Conservation (phyloP, 306 rosid genomes). For the Dryas octopetala region DNA sequence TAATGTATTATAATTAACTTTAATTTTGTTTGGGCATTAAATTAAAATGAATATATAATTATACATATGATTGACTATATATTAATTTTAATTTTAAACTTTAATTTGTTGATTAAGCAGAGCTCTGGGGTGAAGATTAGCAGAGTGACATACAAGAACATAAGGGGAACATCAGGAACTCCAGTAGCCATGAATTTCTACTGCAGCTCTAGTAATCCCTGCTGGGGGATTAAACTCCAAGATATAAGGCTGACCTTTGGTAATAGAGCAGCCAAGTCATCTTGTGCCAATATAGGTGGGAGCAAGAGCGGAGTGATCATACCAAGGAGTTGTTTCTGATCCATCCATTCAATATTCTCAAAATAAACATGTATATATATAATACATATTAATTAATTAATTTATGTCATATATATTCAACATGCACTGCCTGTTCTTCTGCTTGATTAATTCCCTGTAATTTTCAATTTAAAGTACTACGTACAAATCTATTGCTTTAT, state of each 20-base stretch:
- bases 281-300: constrained; percentile 44
- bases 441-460: too few species aligned
- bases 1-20: not conserved
- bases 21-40: too few species aligned
- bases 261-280: constrained; percentile 30
- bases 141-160: constrained; percentile 41
- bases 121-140: constrained; percentile 56
- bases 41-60: too few species aligned
- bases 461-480: too few species aligned
- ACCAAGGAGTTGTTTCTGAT: constrained; percentile 49
- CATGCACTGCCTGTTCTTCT: too few species aligned
- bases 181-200: constrained; percentile 44
- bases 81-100: too few species aligned
- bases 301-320: constrained; percentile 35
- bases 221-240: constrained; percentile 39
- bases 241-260: constrained; percentile 40
- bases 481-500: too few species aligned
- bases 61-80: too few species aligned
- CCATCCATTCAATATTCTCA: not conserved
- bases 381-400: too few species aligned
- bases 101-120: not conserved
- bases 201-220: constrained; percentile 54
- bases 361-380: too few species aligned
- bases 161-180: constrained; percentile 49
- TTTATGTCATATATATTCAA: too few species aligned